phyloP scores from a whole-genome alignment of 768 basidiomycete species.

The Xerocomellus amylosporus region DNA sequence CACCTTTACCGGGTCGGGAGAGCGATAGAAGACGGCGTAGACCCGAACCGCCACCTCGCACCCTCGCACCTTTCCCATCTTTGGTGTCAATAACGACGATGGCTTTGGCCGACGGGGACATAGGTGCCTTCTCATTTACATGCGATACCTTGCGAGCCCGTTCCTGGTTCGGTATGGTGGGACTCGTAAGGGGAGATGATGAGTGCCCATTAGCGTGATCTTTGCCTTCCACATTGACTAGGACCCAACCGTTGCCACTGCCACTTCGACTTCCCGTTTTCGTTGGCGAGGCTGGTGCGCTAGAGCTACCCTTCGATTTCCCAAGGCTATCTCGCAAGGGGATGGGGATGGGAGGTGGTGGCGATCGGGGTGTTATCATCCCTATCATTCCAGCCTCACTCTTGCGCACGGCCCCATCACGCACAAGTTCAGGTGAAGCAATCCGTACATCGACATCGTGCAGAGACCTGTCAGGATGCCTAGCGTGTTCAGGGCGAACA shows the following conservation, averaged over 20 bases:
- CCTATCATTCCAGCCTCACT: conserved; percentile 64
- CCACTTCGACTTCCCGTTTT: conserved; percentile 35
- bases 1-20: conserved; percentile 31
- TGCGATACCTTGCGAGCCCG: conserved; percentile 29
- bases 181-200: conserved; percentile 22
- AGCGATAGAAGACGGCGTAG: conserved; percentile 33
- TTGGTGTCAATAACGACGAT: conserved; percentile 60
- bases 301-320: conserved; percentile 23
- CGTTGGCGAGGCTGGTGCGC: conserved; percentile 31
- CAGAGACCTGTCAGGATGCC: conserved; percentile 35
- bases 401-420: conserved; percentile 45
- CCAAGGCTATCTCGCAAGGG: conserved; percentile 26
- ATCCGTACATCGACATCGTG: conserved; percentile 53
- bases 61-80: conserved; percentile 36
- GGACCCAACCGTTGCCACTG: conserved; percentile 59
- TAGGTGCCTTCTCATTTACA: conserved; percentile 28
- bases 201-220: conserved; percentile 28
- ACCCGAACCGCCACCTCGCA: conserved; percentile 30
- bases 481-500: conserved; percentile 26
- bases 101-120: conserved; percentile 56
- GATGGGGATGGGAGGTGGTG: conserved; percentile 26
- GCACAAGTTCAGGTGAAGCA: conserved; percentile 51
- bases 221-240: conserved; percentile 57
- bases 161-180: conserved; percentile 31
- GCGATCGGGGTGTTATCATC: conserved; percentile 38